Percentiles rank a stretch among this genome's conserved stretches.
These are phyloP conservation scores for Aspergillus sp. DNA, from an alignment of 2,329 filamentous ascomycete species.

Conservation along the genomic window DNA sequence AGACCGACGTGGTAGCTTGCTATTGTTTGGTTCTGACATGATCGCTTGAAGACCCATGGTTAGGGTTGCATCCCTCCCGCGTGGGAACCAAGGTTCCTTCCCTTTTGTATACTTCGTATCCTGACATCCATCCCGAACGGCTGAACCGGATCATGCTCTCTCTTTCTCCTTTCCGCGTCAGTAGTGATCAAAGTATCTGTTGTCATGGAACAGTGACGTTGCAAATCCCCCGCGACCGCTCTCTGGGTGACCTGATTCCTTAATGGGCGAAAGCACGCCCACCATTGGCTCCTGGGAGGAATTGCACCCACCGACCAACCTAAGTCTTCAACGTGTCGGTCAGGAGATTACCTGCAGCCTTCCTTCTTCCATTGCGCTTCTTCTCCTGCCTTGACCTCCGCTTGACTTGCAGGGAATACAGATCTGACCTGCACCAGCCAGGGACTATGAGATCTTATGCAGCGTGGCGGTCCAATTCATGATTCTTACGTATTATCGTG, in stretches of 20 bases:
- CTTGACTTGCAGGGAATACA: constrained; percentile 22
- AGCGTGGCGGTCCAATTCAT: not conserved
- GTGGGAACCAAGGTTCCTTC: constrained; percentile 5
- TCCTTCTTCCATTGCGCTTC: constrained; percentile 13
- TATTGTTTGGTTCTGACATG: constrained; percentile 1
- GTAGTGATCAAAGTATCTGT: not conserved
- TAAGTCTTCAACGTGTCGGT: constrained; percentile 3
- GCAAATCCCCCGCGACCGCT: not conserved
- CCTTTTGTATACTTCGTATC: not conserved
- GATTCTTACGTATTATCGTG: not conserved
- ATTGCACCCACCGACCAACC: not conserved
- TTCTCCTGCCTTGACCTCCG: constrained; percentile 12
- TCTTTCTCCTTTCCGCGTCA: not conserved
- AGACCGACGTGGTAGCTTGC: not conserved
- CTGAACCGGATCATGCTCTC: not conserved
- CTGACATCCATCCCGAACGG: not conserved
- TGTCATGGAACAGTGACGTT: not conserved
- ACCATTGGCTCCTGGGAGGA: constrained; percentile 3
- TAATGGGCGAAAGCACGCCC: not conserved
- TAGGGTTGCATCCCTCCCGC: constrained; percentile 13
- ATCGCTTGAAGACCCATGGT: constrained; percentile 1
- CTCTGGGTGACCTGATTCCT: not conserved
- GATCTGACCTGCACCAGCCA: constrained; percentile 19
- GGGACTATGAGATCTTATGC: constrained; percentile 17
- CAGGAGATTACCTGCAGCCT: constrained; percentile 18